Conservation (phyloP, 345 rosid species). For the Turritis glabra region DNA sequence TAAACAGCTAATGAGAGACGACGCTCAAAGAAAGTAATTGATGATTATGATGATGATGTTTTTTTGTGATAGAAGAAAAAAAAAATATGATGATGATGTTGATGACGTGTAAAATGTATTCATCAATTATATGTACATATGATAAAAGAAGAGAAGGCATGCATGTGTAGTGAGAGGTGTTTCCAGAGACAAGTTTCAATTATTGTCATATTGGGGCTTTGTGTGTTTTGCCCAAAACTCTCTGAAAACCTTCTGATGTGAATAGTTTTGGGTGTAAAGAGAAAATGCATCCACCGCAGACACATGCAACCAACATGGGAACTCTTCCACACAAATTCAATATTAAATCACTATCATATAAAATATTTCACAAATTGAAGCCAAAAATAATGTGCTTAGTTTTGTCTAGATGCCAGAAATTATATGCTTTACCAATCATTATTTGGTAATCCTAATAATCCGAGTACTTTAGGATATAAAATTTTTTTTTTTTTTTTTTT, state of each 20-base stretch:
- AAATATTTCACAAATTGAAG: background rate
- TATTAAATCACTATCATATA: background rate
- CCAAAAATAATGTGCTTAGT: background rate
- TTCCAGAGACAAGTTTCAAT: constrained; percentile 20
- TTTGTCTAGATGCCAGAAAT: constrained; percentile 22
- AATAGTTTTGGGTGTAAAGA: constrained; percentile 34
- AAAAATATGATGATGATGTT: background rate
- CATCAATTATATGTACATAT: constrained; percentile 9
- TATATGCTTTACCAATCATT: constrained; percentile 17
- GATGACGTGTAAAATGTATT: constrained; percentile 8
- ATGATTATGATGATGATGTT: constrained; percentile 1
- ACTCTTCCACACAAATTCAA: constrained; percentile 13
- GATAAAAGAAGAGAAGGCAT: constrained; percentile 19
- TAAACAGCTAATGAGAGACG: background rate
- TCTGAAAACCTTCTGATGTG: constrained; percentile 16
- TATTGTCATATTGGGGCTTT: constrained; percentile 23
- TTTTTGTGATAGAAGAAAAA: too few relatives aligned
- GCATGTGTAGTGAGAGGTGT: constrained; percentile 30
- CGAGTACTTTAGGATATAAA: background rate
- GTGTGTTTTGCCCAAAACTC: constrained; percentile 24
- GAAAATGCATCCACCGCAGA: constrained; percentile 37
- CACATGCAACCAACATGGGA: constrained; percentile 40
- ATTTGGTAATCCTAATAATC: background rate
- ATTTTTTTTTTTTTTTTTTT: too few relatives aligned
- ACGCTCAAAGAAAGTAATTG: background rate